Percentiles rank a stretch among this genome's conserved stretches.
These are phyloP conservation scores for Backusella circina DNA, from an alignment of 192 early-diverging fungal genomes.

Conservation along the genomic window DNA sequence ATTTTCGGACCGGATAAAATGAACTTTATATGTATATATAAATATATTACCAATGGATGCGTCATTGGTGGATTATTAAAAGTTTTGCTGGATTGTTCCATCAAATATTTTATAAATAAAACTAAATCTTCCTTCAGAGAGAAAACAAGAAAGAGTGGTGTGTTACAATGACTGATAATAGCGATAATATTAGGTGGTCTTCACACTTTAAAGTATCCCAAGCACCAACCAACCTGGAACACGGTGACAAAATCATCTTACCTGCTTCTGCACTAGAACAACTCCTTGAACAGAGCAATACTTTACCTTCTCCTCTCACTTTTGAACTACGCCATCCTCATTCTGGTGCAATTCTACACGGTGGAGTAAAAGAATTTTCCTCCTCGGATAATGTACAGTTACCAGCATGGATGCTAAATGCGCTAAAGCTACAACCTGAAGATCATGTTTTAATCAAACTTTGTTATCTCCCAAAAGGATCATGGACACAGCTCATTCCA, in stretches of 20 bases:
- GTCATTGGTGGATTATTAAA: background rate
- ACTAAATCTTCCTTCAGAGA: background rate
- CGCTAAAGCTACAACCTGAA: conserved; percentile 34
- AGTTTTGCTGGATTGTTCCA: background rate
- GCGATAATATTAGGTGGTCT: background rate
- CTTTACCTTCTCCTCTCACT: conserved; percentile 56
- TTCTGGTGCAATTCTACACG: conserved; percentile 40
- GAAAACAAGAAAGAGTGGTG: background rate
- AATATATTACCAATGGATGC: background rate
- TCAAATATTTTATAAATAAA: background rate
- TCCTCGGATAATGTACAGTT: conserved; percentile 47
- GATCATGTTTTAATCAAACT: conserved; percentile 50
- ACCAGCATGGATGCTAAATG: conserved; percentile 54
- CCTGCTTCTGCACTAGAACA: conserved; percentile 48
- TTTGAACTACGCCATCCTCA: conserved; percentile 54
- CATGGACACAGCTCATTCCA: conserved; percentile 60
- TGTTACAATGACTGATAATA: background rate
- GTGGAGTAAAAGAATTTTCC: conserved; percentile 77
- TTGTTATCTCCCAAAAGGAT: conserved; percentile 62
- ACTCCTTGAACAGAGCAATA: conserved; percentile 33
- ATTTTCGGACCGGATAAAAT: background rate
- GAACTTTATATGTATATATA: too few species aligned
- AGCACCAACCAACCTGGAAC: conserved; percentile 7
- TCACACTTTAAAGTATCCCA: conserved; percentile 24
- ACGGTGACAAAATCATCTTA: conserved; percentile 58